Base-by-base conservation (phyloP, 148 eudicot species). In the Selenicereus undatus region DNA sequence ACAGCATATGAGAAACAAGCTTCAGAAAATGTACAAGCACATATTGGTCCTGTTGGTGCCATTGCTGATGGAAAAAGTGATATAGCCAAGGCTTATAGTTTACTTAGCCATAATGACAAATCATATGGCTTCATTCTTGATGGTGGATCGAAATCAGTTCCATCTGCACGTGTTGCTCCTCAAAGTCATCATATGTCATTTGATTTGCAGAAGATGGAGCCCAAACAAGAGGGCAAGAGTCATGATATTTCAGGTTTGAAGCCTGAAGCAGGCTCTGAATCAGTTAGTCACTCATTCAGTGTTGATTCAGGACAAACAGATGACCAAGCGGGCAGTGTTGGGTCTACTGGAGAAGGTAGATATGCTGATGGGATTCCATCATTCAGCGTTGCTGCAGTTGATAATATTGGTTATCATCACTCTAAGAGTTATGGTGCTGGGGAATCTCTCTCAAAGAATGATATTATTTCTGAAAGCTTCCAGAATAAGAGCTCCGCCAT, bases 21-120 rank as follows among this genome's bases (percentile, higher is more conserved):
- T 72, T 82, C 85, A 83, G 91, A 87, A 76, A 62, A 84, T 78
- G 90, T 83, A 83, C 84, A 73, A 52, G 83, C 50, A 13, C 82
- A 74, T 78, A 76, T 81, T 30, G 82, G 85, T 82, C 76, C 90
- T 32, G 83, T 29, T 80, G 86, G 80, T 66, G 92, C 85, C 60
- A 78, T 84, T 81, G 86, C 87, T 62, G 82, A 87, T 79, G 81
- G 90, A 48, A 82, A 50, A 36, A 76, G 82, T 5, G 84, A 79
- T 69, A 76, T 36, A 72, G 82, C 36, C 35, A 20, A 76, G 39
- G 73, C 83, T 32, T 81, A 86, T 54, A 82, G 26, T 75, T 77
- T 76, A 73, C 11, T 76, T 71, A 79, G 77, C 29, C 73, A 85
- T 76, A 89, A 80, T 30, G 78, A 78, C 72, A 75, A 86, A 22